Conservation (phyloP, 2,329 filamentous ascomycete genomes). For the Cladophialophora psammophila region DNA sequence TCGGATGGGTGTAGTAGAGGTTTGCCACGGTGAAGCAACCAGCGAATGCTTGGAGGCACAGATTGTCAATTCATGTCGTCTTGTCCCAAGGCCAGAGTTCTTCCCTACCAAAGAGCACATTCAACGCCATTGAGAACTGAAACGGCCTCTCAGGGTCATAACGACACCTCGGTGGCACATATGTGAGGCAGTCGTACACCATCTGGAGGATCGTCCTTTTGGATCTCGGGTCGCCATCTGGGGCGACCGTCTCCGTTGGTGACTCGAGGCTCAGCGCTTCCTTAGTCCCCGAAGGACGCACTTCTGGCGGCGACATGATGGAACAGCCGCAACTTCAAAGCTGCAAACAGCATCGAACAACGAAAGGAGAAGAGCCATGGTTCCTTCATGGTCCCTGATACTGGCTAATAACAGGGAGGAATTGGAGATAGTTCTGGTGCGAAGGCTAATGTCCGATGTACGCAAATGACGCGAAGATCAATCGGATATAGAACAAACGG, state of each 20-base stretch:
- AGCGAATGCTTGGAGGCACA: constrained; percentile 46
- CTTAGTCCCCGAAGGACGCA: background rate
- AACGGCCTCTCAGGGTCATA: constrained; percentile 43
- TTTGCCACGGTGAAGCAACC: constrained; percentile 77
- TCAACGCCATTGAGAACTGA: constrained; percentile 42
- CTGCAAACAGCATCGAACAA: constrained; percentile 7
- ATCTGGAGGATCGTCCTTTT: constrained; percentile 22
- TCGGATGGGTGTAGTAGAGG: constrained; percentile 81
- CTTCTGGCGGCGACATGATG: constrained; percentile 27
- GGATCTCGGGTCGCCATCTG: constrained; percentile 7
- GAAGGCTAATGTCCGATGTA: constrained; percentile 25
- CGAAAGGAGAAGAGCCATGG: constrained; percentile 12
- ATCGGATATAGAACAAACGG: constrained; percentile 9
- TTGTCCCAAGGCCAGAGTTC: background rate
- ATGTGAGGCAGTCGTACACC: constrained; percentile 32
- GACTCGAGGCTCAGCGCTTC: constrained; percentile 11
- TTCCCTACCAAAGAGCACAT: constrained; percentile 45
- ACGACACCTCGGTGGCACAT: constrained; percentile 42
- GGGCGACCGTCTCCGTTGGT: background rate
- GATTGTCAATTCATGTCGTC: constrained; percentile 8
- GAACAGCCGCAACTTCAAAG: constrained; percentile 13
- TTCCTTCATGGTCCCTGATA: constrained; percentile 3
- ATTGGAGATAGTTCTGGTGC: constrained; percentile 17
- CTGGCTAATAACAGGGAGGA: constrained; percentile 13
- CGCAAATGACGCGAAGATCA: constrained; percentile 30